phyloP scores from a whole-genome alignment of 1,284 basidiomycete genomes.

The Cutaneotrichosporon cutaneum region DNA sequence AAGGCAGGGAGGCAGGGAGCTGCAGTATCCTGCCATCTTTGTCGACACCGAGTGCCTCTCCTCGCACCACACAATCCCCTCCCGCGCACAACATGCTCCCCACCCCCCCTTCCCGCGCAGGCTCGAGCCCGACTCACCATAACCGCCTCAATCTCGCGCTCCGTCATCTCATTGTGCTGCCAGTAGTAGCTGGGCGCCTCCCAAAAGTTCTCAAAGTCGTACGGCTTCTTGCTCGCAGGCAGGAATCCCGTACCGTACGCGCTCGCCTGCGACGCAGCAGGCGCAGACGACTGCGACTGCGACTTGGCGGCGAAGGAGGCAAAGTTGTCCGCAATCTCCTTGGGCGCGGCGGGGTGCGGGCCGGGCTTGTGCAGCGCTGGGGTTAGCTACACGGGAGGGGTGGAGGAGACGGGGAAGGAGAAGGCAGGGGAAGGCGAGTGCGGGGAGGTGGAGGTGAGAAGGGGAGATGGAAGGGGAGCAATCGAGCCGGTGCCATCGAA shows the following conservation, averaged over 20 bases:
- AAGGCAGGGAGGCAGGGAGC: background rate
- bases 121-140: conserved; percentile 61
- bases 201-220: conserved; percentile 68
- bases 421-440: conserved; percentile 12
- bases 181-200: conserved; percentile 71
- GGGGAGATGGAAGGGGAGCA: background rate
- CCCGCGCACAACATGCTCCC: too few species aligned
- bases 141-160: conserved; percentile 74
- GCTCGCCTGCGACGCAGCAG: conserved; percentile 24
- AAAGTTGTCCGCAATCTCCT: conserved; percentile 66
- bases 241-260: conserved; percentile 25
- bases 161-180: conserved; percentile 63
- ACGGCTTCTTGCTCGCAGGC: conserved; percentile 40
- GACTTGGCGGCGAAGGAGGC: conserved; percentile 61
- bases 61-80: too few species aligned
- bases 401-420: conserved; percentile 9
- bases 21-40: too few species aligned
- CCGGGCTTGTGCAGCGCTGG: conserved; percentile 63
- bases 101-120: background rate
- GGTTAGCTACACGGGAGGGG: conserved; percentile 1
- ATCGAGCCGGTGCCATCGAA: too few species aligned
- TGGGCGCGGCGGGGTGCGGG: conserved; percentile 72
- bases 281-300: conserved; percentile 17
- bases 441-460: too few species aligned
- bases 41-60: too few species aligned